These are phyloP conservation scores for Pythium volutum DNA, from an alignment of 352 stramenopile species.

Conservation along the genomic window DNA sequence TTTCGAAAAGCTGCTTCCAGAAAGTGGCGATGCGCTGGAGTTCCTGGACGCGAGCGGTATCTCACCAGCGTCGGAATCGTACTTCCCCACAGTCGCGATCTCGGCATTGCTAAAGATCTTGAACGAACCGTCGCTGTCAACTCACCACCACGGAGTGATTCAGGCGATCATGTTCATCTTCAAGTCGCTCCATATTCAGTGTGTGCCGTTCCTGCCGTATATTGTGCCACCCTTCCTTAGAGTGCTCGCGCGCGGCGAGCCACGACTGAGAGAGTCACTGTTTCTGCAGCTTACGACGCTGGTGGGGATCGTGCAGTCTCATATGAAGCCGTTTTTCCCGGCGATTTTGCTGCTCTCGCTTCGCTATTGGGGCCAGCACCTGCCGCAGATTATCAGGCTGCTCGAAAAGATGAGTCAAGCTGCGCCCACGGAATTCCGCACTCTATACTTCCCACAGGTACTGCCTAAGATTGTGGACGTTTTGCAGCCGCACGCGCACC, in stretches of 20 bases:
- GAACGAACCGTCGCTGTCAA: slow-evolving; percentile 92
- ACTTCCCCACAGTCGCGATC: slow-evolving; percentile 97
- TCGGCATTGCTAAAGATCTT: slow-evolving; percentile 96
- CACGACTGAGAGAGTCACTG: slow-evolving; percentile 93
- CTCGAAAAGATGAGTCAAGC: slow-evolving; percentile 90
- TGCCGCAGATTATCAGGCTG: slow-evolving; percentile 94
- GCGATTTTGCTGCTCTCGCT: slow-evolving; percentile 96
- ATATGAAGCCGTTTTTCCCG: slow-evolving; percentile 96
- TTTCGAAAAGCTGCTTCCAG: slow-evolving; percentile 65
- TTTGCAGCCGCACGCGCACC: slow-evolving; percentile 64
- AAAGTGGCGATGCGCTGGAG: slow-evolving; percentile 39
- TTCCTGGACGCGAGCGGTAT: slow-evolving; percentile 67
- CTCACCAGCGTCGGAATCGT: slow-evolving; percentile 86
- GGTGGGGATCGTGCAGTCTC: slow-evolving; percentile 93
- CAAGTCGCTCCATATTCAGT: slow-evolving; percentile 93
- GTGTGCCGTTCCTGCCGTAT: slow-evolving; percentile 95
- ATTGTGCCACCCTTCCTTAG: slow-evolving; percentile 97
- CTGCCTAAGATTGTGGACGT: slow-evolving; percentile 88
- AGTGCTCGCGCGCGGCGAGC: slow-evolving; percentile 90
- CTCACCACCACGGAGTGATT: slow-evolving; percentile 96
- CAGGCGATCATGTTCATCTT: slow-evolving; percentile 99
- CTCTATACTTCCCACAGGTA: slow-evolving; percentile 84
- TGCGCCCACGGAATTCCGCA: slow-evolving; percentile 73
- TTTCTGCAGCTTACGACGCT: slow-evolving; percentile 96
- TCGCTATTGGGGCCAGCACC: slow-evolving; percentile 95